Evolutionary conservation across 75 land plant genomes (phyloP), one percentile per base, ranked within the genome.

Genomic region (Cupressus sempervirens): DNA sequence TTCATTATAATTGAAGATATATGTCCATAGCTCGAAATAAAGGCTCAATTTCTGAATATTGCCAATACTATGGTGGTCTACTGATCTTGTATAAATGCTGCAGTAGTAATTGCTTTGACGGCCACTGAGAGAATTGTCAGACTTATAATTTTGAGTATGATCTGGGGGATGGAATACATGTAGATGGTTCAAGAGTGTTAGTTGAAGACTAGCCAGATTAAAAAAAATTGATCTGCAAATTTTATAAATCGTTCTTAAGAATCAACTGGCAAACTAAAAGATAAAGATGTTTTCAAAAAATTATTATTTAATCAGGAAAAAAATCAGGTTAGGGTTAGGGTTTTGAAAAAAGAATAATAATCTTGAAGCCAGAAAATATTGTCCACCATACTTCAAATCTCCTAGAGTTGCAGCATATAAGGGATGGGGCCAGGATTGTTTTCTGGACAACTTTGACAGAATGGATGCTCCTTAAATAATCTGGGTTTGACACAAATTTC

Each of bases 1-100:
- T 79, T 79, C 45, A 23, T 84, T 16, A 84, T 23, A 45, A 84
- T 14, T 65, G 84, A 34, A 52, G 32, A 83, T 83, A 8, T 40
- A 79, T 10, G 13, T 43, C 52, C 81, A 41, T 45, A 45, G 30
- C 50, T 12, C 45, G 26, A 43, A 77, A 77, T 56, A 20, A 62
- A n/a, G 67, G 40, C 43, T 79, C 10, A n/a, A 26, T 79, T 45
- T 43, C 26, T 29, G 32, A 79, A 79, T 76, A 76, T 76, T 76
- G 79, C 0, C 10, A 41, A 18, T 79, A n/a, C 41, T 50, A 0
- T n/a, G 46, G 29, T 50, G 3, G 26, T 23, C 80, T 75, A 76
- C 81, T 79, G 29, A 79, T 26, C 34, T 79, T 30, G 32, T 43
- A 10, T 79, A 48, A 79, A 79, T 43, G 45, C 50, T 43, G 52